Base-by-base conservation (phyloP, 2,329 filamentous ascomycete species). In the Xylaria sp. region DNA sequence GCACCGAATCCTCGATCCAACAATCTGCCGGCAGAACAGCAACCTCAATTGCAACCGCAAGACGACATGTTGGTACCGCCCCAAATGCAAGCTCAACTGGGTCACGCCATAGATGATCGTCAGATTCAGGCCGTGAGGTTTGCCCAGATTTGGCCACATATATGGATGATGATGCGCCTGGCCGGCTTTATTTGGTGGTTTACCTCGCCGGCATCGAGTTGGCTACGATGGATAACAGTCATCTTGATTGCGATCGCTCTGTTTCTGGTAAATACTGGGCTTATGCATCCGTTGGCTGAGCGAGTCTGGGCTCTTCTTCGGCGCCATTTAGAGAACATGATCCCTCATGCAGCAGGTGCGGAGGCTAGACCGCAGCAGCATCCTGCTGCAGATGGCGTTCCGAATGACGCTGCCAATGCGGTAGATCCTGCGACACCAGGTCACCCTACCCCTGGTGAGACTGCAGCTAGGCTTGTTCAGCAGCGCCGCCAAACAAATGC, bases 111-210 rank as follows among this genome's bases (percentile, higher is more conserved):
- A 8, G 66, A 65, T 59, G 70, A 72, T 47, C 64, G 65, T 10
- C 72, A 73, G 52, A 65, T 70, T 35, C 73, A 71, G 34, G 73
- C 76, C 16, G 61, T 79, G 42, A 61, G 69, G 19, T 58, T 78
- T 52, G 76, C 74, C 3, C 76, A 77, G 13, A 57, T 83, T n/a
- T 82, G 81, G 76, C 83, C 83, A n/a, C 80, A 86, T 55, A 69
- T 88, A 34, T 88, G 84, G 85, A 76, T 87, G 55, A 65, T 86
- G 1, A 73, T 84, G 42, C 79, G 85, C 6, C 72, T 88, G 7
- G 75, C 78, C 9, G 72, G 83, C 4, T 86, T 88, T 68, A 79
- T 87, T 10, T 88, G 83, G 83, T 84, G 85, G 72, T 87, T 88
- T 62, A 86, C 84, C 0, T 79, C 79, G 8, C 79, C 81, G 0